Base-by-base conservation (phyloP, 2,329 filamentous ascomycete species). In the Trichoderma hamatum region DNA sequence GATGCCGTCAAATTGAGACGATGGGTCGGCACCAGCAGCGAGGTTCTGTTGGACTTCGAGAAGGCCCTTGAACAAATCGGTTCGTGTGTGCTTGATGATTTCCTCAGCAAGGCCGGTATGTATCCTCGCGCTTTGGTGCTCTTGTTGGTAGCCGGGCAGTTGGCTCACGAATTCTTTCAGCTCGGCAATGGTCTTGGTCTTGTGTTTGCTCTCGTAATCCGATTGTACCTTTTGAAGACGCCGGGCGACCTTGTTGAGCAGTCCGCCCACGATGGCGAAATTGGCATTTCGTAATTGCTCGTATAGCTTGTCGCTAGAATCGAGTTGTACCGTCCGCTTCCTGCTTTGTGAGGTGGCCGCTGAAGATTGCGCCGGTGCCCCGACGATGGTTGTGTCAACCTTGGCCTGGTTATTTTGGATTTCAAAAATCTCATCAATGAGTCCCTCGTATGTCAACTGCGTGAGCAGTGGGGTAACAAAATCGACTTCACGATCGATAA, bases 1-100 rank as follows among this genome's bases (percentile, higher is more conserved):
- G 63, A 99, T 94, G 3, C 89, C 89, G 63, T 97, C 93, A 75
- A 97, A 93, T 76, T 98, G 94, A 28, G 92, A 92, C 14, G 89
- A 92, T 7, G 95, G 92, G 77, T 98, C 96, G 11, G 92, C 89
- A 36, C 95, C 95, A 0, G 94, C 94, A 28, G 94, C 94, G 55
- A 98, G 87, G 76, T 97, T 97, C 78, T 99, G 96, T 77, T 99
- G 96, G 5, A 98, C 92, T 81, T 98, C 96, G 1, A 99, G 84
- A 49, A 94, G 84, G 70, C 92, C 91, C 72, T 91, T 92, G 82
- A 99, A 99, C 69, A 92, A 88, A 75, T 98, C 95, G 21, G 93
- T 92, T 62, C 92, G 88, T 0, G 96, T 99, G 75, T 94, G 89
- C 76, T 96, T 96, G 84, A 97, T 94, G 66, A 99, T 96, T 73